phyloP scores from a whole-genome alignment of 1,139 yeast species.

The Geotrichum siamense region DNA sequence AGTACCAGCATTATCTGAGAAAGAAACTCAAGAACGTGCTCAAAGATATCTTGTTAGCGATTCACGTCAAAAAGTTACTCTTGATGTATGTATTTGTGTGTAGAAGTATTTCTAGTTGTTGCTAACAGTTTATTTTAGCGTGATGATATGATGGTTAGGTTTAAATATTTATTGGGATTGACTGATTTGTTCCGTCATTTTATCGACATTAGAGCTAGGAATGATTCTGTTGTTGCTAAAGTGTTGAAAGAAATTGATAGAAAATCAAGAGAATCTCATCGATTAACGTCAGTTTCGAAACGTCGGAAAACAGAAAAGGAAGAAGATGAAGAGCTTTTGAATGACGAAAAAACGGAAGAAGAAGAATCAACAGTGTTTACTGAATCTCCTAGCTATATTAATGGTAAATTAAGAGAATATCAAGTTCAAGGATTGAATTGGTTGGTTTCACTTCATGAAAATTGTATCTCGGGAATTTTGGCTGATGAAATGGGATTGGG shows the following conservation, averaged over 20 bases:
- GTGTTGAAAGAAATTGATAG: constrained; percentile 50
- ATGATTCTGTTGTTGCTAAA: constrained; percentile 62
- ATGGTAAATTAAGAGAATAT: constrained; percentile 40
- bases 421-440: constrained; percentile 93
- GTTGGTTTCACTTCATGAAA: constrained; percentile 76
- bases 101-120: constrained; percentile 24
- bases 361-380: constrained; percentile 51
- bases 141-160: constrained; percentile 46
- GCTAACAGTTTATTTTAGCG: constrained; percentile 24
- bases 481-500: constrained; percentile 99
- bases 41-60: constrained; percentile 16
- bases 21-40: constrained; percentile 16
- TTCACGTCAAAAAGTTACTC: constrained; percentile 15
- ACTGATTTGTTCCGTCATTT: constrained; percentile 87
- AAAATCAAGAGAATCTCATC: constrained; percentile 29
- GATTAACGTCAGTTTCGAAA: constrained; percentile 15
- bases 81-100: constrained; percentile 11
- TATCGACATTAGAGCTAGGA: constrained; percentile 72
- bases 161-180: constrained; percentile 71
- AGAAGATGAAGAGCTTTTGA: constrained; percentile 84
- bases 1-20: constrained; percentile 9
- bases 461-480: constrained; percentile 79
- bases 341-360: constrained; percentile 61
- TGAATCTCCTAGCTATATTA: constrained; percentile 64
- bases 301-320: constrained; percentile 48